Conservation (phyloP, 257 asterid genomes). For the Jaltomata sinuosa region DNA sequence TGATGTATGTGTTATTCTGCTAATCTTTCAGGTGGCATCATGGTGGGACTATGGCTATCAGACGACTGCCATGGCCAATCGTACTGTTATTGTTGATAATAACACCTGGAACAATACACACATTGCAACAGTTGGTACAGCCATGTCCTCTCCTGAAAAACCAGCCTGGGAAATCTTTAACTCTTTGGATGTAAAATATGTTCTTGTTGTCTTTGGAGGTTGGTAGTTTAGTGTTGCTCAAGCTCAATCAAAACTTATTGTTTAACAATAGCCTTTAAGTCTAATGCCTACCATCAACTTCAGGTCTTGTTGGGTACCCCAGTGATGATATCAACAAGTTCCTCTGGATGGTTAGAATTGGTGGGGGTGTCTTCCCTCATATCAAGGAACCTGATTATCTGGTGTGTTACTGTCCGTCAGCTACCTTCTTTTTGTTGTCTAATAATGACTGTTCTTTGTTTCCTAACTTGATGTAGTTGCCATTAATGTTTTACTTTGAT, state of each 20-base stretch:
- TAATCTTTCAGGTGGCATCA: slow-evolving; percentile 76
- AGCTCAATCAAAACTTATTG: neutral
- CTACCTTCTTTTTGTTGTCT: neutral
- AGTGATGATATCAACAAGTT: slow-evolving; percentile 98
- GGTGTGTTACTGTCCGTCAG: slow-evolving; percentile 32
- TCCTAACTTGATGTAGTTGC: neutral
- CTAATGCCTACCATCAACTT: slow-evolving; percentile 19
- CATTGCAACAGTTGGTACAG: slow-evolving; percentile 99
- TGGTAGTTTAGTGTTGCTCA: slow-evolving; percentile 18
- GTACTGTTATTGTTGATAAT: slow-evolving; percentile 95
- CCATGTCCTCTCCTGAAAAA: slow-evolving; percentile 99
- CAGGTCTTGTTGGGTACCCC: slow-evolving; percentile 98
- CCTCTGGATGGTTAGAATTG: slow-evolving; percentile 99
- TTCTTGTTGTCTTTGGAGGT: slow-evolving; percentile 99
- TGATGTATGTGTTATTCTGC: slow-evolving; percentile 1
- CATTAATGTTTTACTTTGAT: neutral
- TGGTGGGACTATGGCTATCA: slow-evolving; percentile 99
- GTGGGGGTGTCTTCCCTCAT: slow-evolving; percentile 99
- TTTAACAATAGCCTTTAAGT: neutral
- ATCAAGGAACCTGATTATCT: slow-evolving; percentile 97
- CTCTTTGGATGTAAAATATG: slow-evolving; percentile 97
- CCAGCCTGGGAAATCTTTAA: slow-evolving; percentile 96
- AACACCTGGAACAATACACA: slow-evolving; percentile 99
- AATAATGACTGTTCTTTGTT: neutral
- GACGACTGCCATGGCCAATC: slow-evolving; percentile 99